Percentiles rank a stretch among this genome's conserved stretches.
phyloP scores from a whole-genome alignment of 2,329 filamentous ascomycete genomes.

The Ceratocystis smalleyi region DNA sequence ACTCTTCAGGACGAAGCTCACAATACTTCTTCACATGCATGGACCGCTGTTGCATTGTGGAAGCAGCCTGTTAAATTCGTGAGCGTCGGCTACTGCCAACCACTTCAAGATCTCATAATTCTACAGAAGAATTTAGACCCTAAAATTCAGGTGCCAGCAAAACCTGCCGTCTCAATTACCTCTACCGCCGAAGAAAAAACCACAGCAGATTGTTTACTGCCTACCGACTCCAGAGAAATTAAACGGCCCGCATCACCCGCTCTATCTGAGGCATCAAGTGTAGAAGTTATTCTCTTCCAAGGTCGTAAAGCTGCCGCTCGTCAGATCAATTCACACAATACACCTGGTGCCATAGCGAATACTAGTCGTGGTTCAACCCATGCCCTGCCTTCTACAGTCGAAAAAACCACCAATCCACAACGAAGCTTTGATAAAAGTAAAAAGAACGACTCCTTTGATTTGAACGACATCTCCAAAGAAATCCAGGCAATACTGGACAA shows the following conservation, averaged over 20 bases:
- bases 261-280: constrained; percentile 15
- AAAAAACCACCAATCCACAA: not conserved
- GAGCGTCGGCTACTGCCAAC: constrained; percentile 37
- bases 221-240: not conserved
- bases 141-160: no score
- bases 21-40: constrained; percentile 22
- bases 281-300: constrained; percentile 56
- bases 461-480: constrained; percentile 3
- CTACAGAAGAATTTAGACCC: constrained; percentile 8
- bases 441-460: not conserved
- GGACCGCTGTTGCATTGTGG: constrained; percentile 29
- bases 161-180: not conserved
- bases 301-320: constrained; percentile 31
- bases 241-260: not conserved
- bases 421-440: not conserved
- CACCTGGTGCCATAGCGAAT: not conserved
- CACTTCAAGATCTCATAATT: constrained; percentile 27
- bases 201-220: not conserved
- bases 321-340: not conserved
- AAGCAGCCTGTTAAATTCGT: constrained; percentile 36
- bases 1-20: not conserved
- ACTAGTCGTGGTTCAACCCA: not conserved
- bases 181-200: not conserved
- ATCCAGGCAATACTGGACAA: constrained; percentile 5
- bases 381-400: not conserved